Conservation (phyloP, 2,329 filamentous ascomycete species). For the Hyphodiscus sp. region DNA sequence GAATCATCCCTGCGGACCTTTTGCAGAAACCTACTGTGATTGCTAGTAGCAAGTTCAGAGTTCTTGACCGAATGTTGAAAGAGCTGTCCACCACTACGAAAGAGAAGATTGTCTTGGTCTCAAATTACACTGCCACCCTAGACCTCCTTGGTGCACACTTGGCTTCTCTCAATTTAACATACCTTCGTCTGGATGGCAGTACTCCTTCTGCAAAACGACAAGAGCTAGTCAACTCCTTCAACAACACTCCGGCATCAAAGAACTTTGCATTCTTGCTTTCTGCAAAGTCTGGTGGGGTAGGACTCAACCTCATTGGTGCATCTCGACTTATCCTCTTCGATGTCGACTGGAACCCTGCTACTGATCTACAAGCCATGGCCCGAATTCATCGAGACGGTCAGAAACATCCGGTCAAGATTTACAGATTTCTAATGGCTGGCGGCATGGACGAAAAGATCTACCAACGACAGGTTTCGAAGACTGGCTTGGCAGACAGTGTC, state of each 20-base stretch:
- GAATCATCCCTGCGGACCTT: constrained; percentile 47
- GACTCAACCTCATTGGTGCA: constrained; percentile 65
- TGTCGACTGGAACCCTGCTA: constrained; percentile 71
- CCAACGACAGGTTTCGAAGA: constrained; percentile 65
- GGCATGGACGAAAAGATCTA: constrained; percentile 70
- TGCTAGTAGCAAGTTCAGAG: constrained; percentile 58
- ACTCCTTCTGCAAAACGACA: constrained; percentile 60
- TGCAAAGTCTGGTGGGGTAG: constrained; percentile 64
- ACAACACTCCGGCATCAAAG: constrained; percentile 46
- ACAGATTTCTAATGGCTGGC: constrained; percentile 61
- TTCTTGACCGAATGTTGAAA: constrained; percentile 59
- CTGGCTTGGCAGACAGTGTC: constrained; percentile 63
- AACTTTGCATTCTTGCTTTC: constrained; percentile 66
- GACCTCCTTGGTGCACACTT: constrained; percentile 59
- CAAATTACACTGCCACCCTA: constrained; percentile 68
- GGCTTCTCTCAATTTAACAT: constrained; percentile 51
- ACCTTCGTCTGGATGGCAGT: constrained; percentile 62
- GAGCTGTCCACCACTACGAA: constrained; percentile 52
- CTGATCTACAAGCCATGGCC: constrained; percentile 68
- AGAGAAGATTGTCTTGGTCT: constrained; percentile 70
- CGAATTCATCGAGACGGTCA: constrained; percentile 69
- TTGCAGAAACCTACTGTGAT: constrained; percentile 47
- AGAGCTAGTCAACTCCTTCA: constrained; percentile 63
- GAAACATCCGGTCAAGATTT: constrained; percentile 60
- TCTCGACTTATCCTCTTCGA: constrained; percentile 66